Evolutionary conservation across 2,329 filamentous ascomycete species (phyloP), one percentile per base, ranked within the genome.

Genomic region (Bipolaris gigantea): DNA sequence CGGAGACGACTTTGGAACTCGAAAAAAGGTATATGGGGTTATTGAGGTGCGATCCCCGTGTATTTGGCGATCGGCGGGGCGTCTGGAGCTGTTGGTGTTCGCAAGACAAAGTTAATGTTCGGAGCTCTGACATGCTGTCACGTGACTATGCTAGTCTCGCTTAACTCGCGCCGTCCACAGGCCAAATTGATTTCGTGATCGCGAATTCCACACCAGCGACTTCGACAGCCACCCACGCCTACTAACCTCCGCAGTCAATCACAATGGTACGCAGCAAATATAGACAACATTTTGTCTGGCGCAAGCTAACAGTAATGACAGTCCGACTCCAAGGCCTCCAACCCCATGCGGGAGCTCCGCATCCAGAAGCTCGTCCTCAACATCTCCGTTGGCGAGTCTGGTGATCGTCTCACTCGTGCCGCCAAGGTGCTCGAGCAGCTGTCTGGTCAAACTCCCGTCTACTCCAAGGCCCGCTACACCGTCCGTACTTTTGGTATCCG

Each of bases 401-500:
- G 94, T 90, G 94, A 99, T 85, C 96, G 94, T 88, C 89, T 99
- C 79, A 99, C 94, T 75, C 90, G 94, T 89, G 94, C 94, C 79
- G 94, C 94, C 78, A 99, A 99, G 88, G 94, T 99, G 87, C 87
- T 99, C 74, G 94, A 99, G 86, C 94, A 99, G 87, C 85, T 99
- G 80, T 91, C 86, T 81, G 94, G 94, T 92, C 94, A 99, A 86
- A 97, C 94, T 73, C 94, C 94, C 74, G 94, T 99, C 83, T 99
- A 99, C 92, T 96, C 90, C 92, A 99, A 99, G 90, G 94, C 94
- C 81, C 91, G 94, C 78, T 99, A 97, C 89, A 99, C 94, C 73
- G 94, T 99, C 87, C 93, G 94, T 85, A 97, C 93, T 78, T 99
- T 99, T 83, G 94, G 94, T 89, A 99, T 99, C 87, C 93, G 94